A percentile compares a stretch with the other conserved stretches of the same genome.
Evolutionary conservation across 176 grass and related monocot species (phyloP).

Genomic region (Oryza rufipogon): DNA sequence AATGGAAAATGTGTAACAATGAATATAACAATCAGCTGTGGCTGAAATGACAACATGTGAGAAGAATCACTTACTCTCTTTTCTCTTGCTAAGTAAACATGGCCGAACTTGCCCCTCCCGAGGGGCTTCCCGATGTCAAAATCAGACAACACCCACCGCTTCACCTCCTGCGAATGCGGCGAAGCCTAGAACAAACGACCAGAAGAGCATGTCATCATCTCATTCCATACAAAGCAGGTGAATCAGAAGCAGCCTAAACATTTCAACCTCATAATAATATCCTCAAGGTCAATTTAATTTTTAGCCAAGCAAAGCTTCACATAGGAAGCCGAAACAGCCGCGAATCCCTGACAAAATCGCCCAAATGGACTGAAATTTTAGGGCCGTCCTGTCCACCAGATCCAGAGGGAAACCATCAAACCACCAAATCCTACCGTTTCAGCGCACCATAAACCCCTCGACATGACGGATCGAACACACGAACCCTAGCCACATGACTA

Average conservation of each 20-base stretch:
- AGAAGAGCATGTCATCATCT: neutral
- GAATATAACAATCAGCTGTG: neutral
- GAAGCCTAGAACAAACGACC: conserved; percentile 39
- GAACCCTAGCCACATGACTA: neutral
- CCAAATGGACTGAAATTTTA: neutral
- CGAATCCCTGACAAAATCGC: neutral
- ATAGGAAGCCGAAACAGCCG: neutral
- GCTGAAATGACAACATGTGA: neutral
- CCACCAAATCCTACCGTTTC: neutral
- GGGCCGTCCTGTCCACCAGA: neutral
- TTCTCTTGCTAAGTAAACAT: conserved; percentile 92
- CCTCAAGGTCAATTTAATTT: conserved; percentile 2
- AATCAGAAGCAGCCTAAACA: neutral
- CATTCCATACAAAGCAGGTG: neutral
- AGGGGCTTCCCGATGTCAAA: conserved; percentile 91
- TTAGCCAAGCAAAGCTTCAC: conserved; percentile 18
- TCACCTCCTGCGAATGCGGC: conserved; percentile 53
- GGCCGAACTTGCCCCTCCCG: conserved; percentile 94
- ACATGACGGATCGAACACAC: neutral
- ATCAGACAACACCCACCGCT: conserved; percentile 75
- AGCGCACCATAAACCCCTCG: neutral
- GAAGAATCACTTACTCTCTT: conserved; percentile 60
- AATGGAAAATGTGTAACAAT: neutral
- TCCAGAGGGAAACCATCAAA: neutral
- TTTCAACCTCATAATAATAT: neutral